Percentiles rank a stretch among this genome's conserved stretches.
Conservation (phyloP, 495 filamentous ascomycete species). For the Tuber brumale region DNA sequence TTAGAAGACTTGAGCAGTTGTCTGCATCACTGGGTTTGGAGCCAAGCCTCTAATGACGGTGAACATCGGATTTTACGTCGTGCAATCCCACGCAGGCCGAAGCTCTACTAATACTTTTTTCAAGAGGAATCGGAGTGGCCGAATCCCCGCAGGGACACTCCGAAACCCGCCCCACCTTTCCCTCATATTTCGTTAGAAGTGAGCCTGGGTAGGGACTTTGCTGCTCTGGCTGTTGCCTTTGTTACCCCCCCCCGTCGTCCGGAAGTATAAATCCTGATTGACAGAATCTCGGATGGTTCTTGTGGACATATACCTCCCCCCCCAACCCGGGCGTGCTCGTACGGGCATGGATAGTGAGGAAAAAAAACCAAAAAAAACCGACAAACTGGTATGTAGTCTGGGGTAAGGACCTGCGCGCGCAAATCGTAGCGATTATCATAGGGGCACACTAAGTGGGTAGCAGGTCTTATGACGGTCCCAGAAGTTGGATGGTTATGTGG, state of each 20-base stretch:
- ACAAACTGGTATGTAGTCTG: neutral
- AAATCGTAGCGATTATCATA: neutral
- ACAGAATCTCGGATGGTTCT: neutral
- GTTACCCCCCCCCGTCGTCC: neutral
- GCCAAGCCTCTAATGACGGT: neutral
- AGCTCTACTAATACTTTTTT: neutral
- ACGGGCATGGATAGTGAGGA: neutral
- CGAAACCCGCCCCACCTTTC: neutral
- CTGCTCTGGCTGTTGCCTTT: no score
- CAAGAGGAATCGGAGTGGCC: neutral
- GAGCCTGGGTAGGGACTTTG: neutral
- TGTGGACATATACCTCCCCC: neutral
- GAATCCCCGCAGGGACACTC: neutral
- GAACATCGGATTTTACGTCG: slow-evolving; percentile 1
- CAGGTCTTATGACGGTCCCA: neutral
- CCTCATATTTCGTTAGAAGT: neutral
- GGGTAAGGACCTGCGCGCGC: neutral
- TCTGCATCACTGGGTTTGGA: neutral
- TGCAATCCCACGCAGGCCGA: neutral
- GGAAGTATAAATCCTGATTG: neutral
- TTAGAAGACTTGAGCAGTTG: neutral
- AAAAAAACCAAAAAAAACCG: neutral
- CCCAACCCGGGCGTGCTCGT: neutral
- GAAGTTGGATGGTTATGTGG: neutral
- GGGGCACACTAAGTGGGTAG: neutral